Conservation (phyloP, 2,329 filamentous ascomycete species). For the Pestalotiopsis sp. region DNA sequence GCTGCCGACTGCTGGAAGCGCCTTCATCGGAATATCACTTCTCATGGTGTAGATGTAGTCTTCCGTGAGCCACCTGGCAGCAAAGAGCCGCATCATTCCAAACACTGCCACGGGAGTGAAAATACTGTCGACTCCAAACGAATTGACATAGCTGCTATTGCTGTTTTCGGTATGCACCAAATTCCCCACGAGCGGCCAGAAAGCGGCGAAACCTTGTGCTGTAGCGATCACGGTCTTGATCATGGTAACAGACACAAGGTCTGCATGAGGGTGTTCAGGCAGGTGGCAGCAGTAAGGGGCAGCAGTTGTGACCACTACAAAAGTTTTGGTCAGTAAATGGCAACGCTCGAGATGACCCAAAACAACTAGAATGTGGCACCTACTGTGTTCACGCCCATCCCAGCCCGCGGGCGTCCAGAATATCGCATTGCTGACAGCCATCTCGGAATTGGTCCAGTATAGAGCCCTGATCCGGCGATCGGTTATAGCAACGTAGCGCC, state of each 20-base stretch:
- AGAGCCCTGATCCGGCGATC: constrained; percentile 29
- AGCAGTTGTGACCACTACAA: constrained; percentile 15
- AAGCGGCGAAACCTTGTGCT: constrained; percentile 8
- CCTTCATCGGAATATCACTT: not conserved
- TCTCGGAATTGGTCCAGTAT: constrained; percentile 23
- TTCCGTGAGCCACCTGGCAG: constrained; percentile 11
- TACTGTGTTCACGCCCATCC: constrained; percentile 27
- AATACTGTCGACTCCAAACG: constrained; percentile 11
- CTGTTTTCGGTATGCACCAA: not conserved
- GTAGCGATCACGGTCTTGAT: constrained; percentile 18
- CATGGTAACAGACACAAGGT: constrained; percentile 7
- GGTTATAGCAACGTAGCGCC: constrained; percentile 28
- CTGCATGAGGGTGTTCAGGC: constrained; percentile 1
- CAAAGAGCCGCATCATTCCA: not conserved
- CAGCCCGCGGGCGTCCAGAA: constrained; percentile 31
- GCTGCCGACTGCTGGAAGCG: not conserved
- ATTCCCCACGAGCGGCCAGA: not conserved
- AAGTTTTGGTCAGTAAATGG: not conserved
- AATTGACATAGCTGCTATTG: not conserved
- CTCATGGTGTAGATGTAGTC: not conserved
- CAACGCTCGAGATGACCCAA: not conserved
- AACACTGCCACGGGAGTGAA: constrained; percentile 5
- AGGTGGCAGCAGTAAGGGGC: constrained; percentile 7
- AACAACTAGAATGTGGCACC: not conserved
- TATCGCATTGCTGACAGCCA: constrained; percentile 30